Conservation (phyloP, 306 rosid species). For the Prunus mongolica region DNA sequence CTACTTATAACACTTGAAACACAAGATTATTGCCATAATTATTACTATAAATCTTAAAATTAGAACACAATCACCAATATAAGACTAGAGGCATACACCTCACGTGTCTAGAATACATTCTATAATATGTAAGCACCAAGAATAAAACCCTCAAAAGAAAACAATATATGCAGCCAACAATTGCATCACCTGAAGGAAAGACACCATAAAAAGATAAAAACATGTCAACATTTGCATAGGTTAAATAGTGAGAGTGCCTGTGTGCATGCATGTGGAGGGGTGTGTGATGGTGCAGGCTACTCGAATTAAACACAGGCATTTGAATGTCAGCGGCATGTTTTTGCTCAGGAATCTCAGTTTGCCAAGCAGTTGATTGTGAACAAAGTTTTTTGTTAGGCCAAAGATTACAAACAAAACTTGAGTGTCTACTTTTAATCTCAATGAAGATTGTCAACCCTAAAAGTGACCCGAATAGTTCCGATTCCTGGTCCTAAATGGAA, state of each 20-base stretch:
- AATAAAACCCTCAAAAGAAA: slow-evolving; percentile 8
- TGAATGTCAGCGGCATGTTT: neutral
- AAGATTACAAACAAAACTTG: neutral
- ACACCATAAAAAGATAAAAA: neutral
- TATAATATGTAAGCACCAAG: neutral
- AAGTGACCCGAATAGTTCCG: neutral
- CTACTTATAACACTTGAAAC: neutral
- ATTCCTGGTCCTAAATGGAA: neutral
- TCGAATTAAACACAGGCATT: neutral
- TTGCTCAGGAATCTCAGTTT: neutral
- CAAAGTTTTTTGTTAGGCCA: neutral
- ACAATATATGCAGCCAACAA: slow-evolving; percentile 21
- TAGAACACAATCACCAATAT: slow-evolving; percentile 4
- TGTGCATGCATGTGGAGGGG: neutral
- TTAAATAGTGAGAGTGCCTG: neutral
- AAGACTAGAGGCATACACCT: slow-evolving; percentile 11
- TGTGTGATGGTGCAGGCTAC: neutral
- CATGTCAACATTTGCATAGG: neutral
- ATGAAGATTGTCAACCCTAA: neutral
- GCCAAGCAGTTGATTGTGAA: neutral
- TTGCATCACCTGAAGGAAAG: slow-evolving; percentile 25
- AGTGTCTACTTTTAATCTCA: neutral
- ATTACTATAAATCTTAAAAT: neutral
- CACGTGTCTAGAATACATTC: slow-evolving; percentile 18
- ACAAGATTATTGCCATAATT: neutral